Base-by-base conservation (phyloP, 1,139 yeast genomes). In the Wickerhamomyces sp. region DNA sequence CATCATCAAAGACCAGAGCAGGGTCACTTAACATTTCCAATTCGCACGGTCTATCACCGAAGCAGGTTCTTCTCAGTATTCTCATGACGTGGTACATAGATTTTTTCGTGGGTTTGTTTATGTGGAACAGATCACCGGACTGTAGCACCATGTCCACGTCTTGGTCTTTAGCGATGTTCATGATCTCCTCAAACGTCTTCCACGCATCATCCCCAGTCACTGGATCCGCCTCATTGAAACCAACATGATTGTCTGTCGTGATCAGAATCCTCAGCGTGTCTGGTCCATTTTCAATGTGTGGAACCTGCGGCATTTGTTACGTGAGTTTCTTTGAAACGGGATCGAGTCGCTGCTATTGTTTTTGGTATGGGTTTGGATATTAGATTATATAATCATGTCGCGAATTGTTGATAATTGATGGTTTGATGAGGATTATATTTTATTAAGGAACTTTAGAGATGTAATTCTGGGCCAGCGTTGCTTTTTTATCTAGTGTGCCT, bases 221-320 rank as follows among this genome's bases (percentile, higher is more conserved):
- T 1, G 96, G 92, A 58, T 92, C 98, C 33, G 76, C 75, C 57
- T 92, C 98, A 44, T 80, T 79, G 58, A 81, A 90, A 2, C 99
- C 99, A 24, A 92, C 96, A 68, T 92, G 99, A 58, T 92, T 92
- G 56, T 92, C 99, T 1, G 98, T 89, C 2, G 98, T 89, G 17
- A 92, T 64, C 28, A 92, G 74, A 18, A 92, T 75, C 32, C 87
- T 65, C 15, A 90, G 76, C 0, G 96, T 87, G 58, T 83, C 74
- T 15, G 71, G 71, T 2, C 79, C 80, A 3, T 62, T 62, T 5
- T 61, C 65, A 9, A 73, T 58, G 16, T 49, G 44, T 5, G 60
- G 55, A 3, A 67, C 63, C 31, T 67, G 67, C 4, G 74, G 74
- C 76, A 70, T 69, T 12, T 20, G 19, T 12, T 14, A 30, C 16